Percentiles rank a stretch among this genome's conserved stretches.
These are phyloP conservation scores for Aspergillus quadrilineatus DNA, from an alignment of 2,329 filamentous ascomycete species.

Conservation along the genomic window DNA sequence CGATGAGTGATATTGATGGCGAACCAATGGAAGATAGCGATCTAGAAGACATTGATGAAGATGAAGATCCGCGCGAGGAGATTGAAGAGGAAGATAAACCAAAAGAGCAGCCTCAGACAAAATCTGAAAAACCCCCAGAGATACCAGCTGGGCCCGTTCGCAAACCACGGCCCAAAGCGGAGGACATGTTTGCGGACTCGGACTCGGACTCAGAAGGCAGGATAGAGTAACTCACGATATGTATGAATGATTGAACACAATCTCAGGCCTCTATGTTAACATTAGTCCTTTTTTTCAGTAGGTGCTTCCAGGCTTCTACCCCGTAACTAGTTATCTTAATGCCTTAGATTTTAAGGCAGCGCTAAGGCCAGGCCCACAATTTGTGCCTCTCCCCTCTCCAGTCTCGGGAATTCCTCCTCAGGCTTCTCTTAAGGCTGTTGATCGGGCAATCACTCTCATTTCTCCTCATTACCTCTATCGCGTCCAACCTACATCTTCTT, in stretches of 20 bases:
- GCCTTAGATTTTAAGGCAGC: constrained; percentile 11
- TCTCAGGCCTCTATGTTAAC: neutral
- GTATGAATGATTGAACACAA: neutral
- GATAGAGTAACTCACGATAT: constrained; percentile 13
- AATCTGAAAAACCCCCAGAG: constrained; percentile 20
- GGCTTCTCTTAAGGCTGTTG: constrained; percentile 10
- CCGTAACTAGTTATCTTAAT: neutral
- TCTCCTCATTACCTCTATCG: constrained; percentile 19
- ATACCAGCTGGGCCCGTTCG: constrained; percentile 33
- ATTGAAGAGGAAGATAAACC: constrained; percentile 24
- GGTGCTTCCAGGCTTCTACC: neutral
- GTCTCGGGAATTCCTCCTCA: constrained; percentile 14
- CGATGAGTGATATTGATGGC: constrained; percentile 46
- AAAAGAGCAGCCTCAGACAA: constrained; percentile 4
- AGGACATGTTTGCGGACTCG: constrained; percentile 84
- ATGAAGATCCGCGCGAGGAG: constrained; percentile 51
- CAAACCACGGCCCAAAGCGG: constrained; percentile 69
- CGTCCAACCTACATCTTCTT: neutral
- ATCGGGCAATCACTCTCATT: constrained; percentile 9
- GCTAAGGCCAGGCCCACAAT: constrained; percentile 19
- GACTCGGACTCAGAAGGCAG: constrained; percentile 50
- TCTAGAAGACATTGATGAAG: constrained; percentile 51
- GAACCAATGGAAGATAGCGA: constrained; percentile 51
- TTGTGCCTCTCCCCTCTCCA: neutral
- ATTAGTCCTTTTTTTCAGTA: neutral